phyloP scores from a whole-genome alignment of 2,329 filamentous ascomycete genomes.

The Claviceps capensis region DNA sequence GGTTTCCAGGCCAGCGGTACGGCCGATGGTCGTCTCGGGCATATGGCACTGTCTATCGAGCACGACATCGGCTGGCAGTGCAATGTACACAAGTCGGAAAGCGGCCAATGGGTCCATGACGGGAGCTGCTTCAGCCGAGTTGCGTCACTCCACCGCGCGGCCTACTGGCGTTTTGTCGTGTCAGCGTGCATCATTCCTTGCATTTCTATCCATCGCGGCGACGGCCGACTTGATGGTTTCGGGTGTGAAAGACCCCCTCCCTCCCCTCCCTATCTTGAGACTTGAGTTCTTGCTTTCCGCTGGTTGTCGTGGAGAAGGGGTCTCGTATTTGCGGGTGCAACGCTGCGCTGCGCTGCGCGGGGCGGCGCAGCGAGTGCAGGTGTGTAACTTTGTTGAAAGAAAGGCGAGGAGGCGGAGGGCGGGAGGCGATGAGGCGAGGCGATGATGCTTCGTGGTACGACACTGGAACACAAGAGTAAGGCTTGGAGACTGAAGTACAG shows the following conservation, averaged over 20 bases:
- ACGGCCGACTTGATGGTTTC: no score
- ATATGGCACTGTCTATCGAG: background rate
- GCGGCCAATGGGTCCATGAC: background rate
- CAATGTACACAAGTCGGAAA: background rate
- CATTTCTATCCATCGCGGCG: no score
- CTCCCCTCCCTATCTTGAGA: no score
- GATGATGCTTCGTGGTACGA: no score
- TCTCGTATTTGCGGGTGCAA: conserved; percentile 5
- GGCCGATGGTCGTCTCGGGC: background rate
- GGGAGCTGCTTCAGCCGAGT: background rate
- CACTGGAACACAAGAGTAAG: no score
- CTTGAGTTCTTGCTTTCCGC: no score
- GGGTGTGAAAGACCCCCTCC: no score
- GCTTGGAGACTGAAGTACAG: no score
- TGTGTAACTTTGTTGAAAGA: background rate
- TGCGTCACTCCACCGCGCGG: background rate
- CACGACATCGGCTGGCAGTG: background rate
- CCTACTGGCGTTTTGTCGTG: background rate
- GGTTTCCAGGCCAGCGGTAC: background rate
- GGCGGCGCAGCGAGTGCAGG: background rate
- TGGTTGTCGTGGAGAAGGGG: no score
- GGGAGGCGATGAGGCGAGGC: background rate
- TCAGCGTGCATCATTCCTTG: no score
- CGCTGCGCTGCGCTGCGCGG: conserved; percentile 2
- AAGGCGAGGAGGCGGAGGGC: background rate